Percentiles rank a stretch among this genome's conserved stretches.
These are phyloP conservation scores for Heliamphora pulchella DNA, from an alignment of 179 eudicot genomes.

Conservation along the genomic window DNA sequence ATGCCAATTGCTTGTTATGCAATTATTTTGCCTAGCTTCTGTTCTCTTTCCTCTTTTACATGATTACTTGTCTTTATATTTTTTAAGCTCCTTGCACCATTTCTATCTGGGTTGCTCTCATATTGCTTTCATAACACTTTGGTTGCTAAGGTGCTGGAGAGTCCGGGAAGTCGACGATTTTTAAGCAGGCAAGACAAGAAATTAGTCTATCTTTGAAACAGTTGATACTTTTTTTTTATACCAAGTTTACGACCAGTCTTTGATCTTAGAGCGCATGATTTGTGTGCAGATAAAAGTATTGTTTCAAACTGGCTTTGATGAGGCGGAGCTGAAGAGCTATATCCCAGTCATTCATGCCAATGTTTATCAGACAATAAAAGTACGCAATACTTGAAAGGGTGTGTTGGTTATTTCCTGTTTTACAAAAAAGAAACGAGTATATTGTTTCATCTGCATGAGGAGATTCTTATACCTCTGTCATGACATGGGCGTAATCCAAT, in stretches of 20 bases:
- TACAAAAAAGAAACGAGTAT: slow-evolving; percentile 8
- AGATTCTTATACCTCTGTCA: not conserved
- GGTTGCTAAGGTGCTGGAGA: slow-evolving; percentile 76
- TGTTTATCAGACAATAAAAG: slow-evolving; percentile 94
- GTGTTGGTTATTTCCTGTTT: slow-evolving; percentile 54
- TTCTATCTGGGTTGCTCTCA: slow-evolving; percentile 5
- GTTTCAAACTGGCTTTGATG: slow-evolving; percentile 88
- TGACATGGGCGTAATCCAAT: not conserved
- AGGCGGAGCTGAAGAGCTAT: slow-evolving; percentile 67
- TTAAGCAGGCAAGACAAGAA: slow-evolving; percentile 68
- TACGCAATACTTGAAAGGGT: slow-evolving; percentile 72
- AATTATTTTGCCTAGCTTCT: not conserved
- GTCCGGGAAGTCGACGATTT: slow-evolving; percentile 92
- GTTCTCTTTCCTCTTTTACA: slow-evolving; percentile 4
- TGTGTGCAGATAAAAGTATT: slow-evolving; percentile 71
- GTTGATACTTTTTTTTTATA: not conserved
- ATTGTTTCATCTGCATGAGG: slow-evolving; percentile 10
- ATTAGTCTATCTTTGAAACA: not conserved
- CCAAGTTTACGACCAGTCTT: not conserved
- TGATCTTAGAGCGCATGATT: slow-evolving; percentile 8
- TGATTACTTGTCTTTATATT: not conserved
- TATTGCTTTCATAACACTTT: slow-evolving; percentile 12
- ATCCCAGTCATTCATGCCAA: slow-evolving; percentile 84
- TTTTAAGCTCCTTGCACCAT: not conserved
- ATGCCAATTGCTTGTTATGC: not conserved